phyloP scores from a whole-genome alignment of 176 grass and related monocot genomes.

The Zoysia japonica region DNA sequence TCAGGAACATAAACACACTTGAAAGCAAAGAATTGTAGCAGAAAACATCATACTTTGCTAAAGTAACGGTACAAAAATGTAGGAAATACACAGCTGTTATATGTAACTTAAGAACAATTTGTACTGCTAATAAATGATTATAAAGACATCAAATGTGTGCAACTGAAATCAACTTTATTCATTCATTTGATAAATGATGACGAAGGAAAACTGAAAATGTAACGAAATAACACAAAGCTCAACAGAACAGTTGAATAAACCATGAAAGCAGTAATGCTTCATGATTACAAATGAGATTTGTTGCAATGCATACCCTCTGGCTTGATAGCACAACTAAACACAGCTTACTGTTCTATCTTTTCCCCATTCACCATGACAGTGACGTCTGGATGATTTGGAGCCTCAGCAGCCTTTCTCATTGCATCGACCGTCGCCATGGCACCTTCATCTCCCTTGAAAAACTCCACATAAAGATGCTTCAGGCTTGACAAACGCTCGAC shows the following conservation, averaged over 20 bases:
- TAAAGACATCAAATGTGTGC: too few species aligned
- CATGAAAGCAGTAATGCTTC: background rate
- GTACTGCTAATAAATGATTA: too few species aligned
- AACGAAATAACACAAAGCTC: background rate
- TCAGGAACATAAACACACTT: background rate
- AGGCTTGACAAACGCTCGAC: conserved; percentile 36
- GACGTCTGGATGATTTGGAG: conserved; percentile 19
- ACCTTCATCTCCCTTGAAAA: conserved; percentile 13
- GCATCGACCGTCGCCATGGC: background rate
- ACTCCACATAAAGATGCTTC: conserved; percentile 35
- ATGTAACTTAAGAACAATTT: too few species aligned
- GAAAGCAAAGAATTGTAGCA: background rate
- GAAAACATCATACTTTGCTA: too few species aligned
- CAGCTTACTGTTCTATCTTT: background rate
- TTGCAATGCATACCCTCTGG: background rate
- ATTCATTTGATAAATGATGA: background rate
- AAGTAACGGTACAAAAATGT: too few species aligned
- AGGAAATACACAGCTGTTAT: too few species aligned
- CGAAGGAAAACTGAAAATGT: background rate
- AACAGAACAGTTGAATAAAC: background rate
- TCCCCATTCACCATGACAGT: background rate
- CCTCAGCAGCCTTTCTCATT: background rate
- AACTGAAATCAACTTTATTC: too few species aligned
- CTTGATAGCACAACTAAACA: background rate
- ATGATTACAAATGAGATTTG: background rate